Evolutionary conservation across 495 filamentous ascomycete genomes (phyloP), one percentile per base, ranked within the genome.

Genomic region (Talaromyces thailandensis): DNA sequence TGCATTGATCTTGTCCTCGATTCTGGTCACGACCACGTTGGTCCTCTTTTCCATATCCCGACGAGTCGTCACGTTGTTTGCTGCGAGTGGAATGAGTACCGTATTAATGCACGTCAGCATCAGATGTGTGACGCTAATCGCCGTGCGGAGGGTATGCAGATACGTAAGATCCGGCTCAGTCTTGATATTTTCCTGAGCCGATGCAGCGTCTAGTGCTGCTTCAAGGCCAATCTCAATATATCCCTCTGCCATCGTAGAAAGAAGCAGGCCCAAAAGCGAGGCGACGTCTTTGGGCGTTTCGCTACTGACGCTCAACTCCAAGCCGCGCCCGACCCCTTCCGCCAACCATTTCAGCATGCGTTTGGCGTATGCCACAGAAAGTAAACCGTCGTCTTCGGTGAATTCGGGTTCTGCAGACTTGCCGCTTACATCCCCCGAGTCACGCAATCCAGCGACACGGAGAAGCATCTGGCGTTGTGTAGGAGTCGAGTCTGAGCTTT

Each of bases 281-380:
- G 86, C 84, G 45, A 98, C 90, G 73, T 99, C 95, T 73, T 94
- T 98, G 28, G 94, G 91, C 9, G 91, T 96, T 64, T 98, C 95
- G 64, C 82, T 90, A 51, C 84, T 85, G 24, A 89, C 88, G 35
- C 88, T 90, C 48, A 99, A 80, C 69, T 99, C 95, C 31, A 99
- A 80, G 0, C 90, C 89, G 64, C 95, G 80, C n/a, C 93, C 90
- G 57, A 99, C 93, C 60, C 88, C 92, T 75, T 99, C 95, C 29
- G 95, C 94, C 28, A 99, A 80, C 95, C 95, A 99, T 67, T 89
- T 96, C 32, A 99, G 81, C 92, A 99, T 98, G 56, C 94, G 84
- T 73, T 98, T 98, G 24, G 92, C 88, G 69, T 86, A 89, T n/a
- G 86, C 80, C 14, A 96, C 82, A 63, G 85, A 92, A 4, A 96